phyloP scores from a whole-genome alignment of 345 rosid genomes.

The Cardamine occulta region DNA sequence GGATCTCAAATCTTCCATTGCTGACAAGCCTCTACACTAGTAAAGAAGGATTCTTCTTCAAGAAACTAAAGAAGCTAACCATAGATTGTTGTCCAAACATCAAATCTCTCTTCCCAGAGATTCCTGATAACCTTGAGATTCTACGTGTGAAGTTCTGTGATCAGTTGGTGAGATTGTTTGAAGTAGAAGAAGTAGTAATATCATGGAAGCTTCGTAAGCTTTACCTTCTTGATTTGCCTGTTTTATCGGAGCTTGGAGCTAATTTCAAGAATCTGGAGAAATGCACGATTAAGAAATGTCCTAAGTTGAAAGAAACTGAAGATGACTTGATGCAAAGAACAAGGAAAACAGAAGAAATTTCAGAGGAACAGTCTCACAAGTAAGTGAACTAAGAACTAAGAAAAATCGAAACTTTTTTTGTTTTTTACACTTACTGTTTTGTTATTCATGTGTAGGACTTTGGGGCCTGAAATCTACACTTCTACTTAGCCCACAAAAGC shows the following conservation, averaged over 20 bases:
- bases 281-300: constrained; percentile 22
- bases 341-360: not conserved
- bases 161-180: constrained; percentile 40
- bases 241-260: constrained; percentile 35
- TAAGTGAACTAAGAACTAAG: not conserved
- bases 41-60: constrained; percentile 35
- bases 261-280: not conserved
- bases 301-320: not conserved
- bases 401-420: not conserved
- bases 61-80: constrained; percentile 48
- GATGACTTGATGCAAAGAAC: constrained; percentile 17
- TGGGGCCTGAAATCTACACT: not conserved
- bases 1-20: constrained; percentile 52
- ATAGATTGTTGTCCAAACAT: constrained; percentile 59
- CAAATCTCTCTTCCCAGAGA: constrained; percentile 30
- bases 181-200: not conserved
- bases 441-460: not conserved
- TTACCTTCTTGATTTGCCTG: constrained; percentile 51
- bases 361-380: constrained; percentile 25
- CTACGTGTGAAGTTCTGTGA: constrained; percentile 41
- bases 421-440: not conserved
- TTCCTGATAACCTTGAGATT: constrained; percentile 34
- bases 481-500: not conserved
- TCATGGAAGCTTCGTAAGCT: constrained; percentile 41
- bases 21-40: constrained; percentile 35